phyloP scores from a whole-genome alignment of 164 flowering plant genomes.

The Vitis vinifera region ASM3070453v1 NC_081806.1:2172001-2172500 shows the following conservation, averaged over 20 bases:
- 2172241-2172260: slow-evolving; percentile 24
- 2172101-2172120: slow-evolving; percentile 33
- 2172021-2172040: slow-evolving; percentile 5
- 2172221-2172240: slow-evolving; percentile 88
- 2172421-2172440: slow-evolving; percentile 56
- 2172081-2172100: slow-evolving; percentile 75
- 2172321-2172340: slow-evolving; percentile 28
- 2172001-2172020: too few relatives aligned
- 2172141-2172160: slow-evolving; percentile 73
- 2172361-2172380: slow-evolving; percentile 9
- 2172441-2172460: slow-evolving; percentile 54
- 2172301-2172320: slow-evolving; percentile 78
- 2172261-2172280: slow-evolving; percentile 50
- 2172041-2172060: slow-evolving; percentile 30
- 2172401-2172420: slow-evolving; percentile 77
- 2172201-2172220: slow-evolving; percentile 75
- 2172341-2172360: slow-evolving; percentile 41
- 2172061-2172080: slow-evolving; percentile 57
- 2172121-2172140: slow-evolving; percentile 77
- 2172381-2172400: slow-evolving; percentile 4
- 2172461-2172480: slow-evolving; percentile 51
- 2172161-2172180: slow-evolving; percentile 63
- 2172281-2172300: slow-evolving; percentile 46
- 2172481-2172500: slow-evolving; percentile 77
- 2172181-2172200: slow-evolving; percentile 67